A percentile compares a stretch with the other conserved stretches of the same genome.
phyloP scores from a whole-genome alignment of 2,329 filamentous ascomycete genomes.

The Exophiala sp. region DNA sequence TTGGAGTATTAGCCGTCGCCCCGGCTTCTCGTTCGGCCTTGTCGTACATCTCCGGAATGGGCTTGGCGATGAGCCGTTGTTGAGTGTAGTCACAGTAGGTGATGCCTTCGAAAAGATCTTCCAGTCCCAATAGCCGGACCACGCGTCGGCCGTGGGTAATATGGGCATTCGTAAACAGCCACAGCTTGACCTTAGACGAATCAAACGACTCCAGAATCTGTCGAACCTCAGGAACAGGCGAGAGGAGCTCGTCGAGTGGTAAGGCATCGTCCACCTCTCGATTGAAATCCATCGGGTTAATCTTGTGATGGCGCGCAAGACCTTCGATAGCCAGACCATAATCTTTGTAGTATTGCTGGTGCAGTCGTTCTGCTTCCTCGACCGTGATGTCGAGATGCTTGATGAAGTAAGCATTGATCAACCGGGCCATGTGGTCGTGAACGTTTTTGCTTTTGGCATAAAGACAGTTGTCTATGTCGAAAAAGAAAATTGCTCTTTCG shows the following conservation, averaged over 20 bases:
- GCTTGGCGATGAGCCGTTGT: constrained; percentile 77
- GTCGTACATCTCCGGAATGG: constrained; percentile 70
- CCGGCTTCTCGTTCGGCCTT: constrained; percentile 86
- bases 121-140: constrained; percentile 70
- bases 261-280: constrained; percentile 88
- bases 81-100: constrained; percentile 87
- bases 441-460: constrained; percentile 83
- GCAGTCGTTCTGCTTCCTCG: constrained; percentile 77
- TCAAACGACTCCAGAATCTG: constrained; percentile 77
- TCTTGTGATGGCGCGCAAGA: constrained; percentile 85
- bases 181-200: constrained; percentile 72
- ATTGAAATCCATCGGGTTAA: constrained; percentile 93
- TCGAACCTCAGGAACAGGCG: constrained; percentile 68
- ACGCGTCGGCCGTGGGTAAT: constrained; percentile 80
- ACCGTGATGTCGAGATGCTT: constrained; percentile 65
- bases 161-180: constrained; percentile 97
- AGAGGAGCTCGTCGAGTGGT: constrained; percentile 77
- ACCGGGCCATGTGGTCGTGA: constrained; percentile 76
- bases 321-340: constrained; percentile 98
- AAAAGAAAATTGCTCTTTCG: constrained; percentile 53
- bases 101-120: constrained; percentile 87
- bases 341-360: constrained; percentile 87
- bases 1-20: constrained; percentile 60
- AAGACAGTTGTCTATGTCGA: constrained; percentile 98
- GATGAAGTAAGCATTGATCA: constrained; percentile 66